These are phyloP conservation scores for Sequoia sempervirens DNA, from an alignment of 75 land plant genomes.

Conservation along the genomic window DNA sequence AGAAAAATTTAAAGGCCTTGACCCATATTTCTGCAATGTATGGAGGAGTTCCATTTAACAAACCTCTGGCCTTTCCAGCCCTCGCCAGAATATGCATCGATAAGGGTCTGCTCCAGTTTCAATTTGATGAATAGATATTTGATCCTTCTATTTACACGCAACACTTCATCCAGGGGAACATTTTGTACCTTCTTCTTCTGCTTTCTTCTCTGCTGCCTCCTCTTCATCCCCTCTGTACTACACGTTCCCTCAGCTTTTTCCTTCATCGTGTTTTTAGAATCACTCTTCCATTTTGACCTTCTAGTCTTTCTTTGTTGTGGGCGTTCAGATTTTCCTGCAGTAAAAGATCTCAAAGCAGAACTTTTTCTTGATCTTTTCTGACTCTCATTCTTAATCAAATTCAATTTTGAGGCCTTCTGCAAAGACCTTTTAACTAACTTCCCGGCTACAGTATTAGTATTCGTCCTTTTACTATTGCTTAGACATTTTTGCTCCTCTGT, in stretches of 20 bases:
- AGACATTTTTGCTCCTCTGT: neutral
- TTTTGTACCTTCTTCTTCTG: conserved; percentile 33
- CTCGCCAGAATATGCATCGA: conserved; percentile 95
- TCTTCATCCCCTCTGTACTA: conserved; percentile 15
- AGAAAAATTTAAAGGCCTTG: neutral
- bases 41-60: neutral
- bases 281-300: conserved; percentile 3
- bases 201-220: conserved; percentile 26
- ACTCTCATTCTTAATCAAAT: conserved; percentile 10
- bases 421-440: conserved; percentile 10
- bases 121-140: conserved; percentile 75
- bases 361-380: conserved; percentile 4
- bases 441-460: neutral
- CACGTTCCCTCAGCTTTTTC: conserved; percentile 6
- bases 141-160: conserved; percentile 71
- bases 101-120: conserved; percentile 86
- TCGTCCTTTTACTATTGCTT: neutral
- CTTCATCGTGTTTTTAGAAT: conserved; percentile 1
- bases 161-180: conserved; percentile 52
- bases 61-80: conserved; percentile 99
- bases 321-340: conserved; percentile 10
- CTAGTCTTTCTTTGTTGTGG: conserved; percentile 4
- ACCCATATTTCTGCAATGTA: neutral
- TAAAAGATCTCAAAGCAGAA: neutral
- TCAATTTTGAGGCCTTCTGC: conserved; percentile 5